Evolutionary conservation across 1,284 basidiomycete genomes (phyloP).

Genomic region (Microstroma glucosiphilum): DNA sequence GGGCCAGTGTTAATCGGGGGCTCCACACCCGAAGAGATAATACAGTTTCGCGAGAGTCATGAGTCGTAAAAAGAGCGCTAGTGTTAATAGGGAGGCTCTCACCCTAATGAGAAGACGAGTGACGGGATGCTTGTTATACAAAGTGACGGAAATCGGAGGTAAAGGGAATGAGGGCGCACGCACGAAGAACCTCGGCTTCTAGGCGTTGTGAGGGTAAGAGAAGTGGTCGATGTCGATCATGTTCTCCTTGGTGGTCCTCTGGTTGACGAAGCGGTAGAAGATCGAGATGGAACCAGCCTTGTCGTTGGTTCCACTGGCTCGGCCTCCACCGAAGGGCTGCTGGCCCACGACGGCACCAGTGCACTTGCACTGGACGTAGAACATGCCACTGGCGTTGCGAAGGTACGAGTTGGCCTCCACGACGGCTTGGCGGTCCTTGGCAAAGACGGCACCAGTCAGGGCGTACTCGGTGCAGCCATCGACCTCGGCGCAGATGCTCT

Average conservation of each 20-base stretch:
- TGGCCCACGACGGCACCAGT: constrained; percentile 73
- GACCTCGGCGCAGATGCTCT: constrained; percentile 73
- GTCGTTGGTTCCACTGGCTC: constrained; percentile 93
- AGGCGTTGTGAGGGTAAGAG: constrained; percentile 43
- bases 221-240: constrained; percentile 37
- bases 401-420: constrained; percentile 45
- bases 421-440: constrained; percentile 45
- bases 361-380: constrained; percentile 58
- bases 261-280: constrained; percentile 59
- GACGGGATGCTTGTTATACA: background rate
- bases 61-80: background rate
- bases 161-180: background rate
- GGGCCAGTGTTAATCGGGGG: background rate
- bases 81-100: constrained; percentile 2
- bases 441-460: constrained; percentile 55
- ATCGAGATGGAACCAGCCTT: constrained; percentile 89
- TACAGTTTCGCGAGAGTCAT: background rate
- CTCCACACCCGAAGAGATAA: background rate
- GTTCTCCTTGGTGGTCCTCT: constrained; percentile 92
- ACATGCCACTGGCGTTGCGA: constrained; percentile 48
- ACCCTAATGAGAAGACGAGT: background rate
- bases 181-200: constrained; percentile 18
- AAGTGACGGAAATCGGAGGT: background rate
- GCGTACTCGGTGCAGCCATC: constrained; percentile 83
- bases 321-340: constrained; percentile 92